Evolutionary conservation across 2,329 filamentous ascomycete genomes (phyloP), one percentile per base, ranked within the genome.

Genomic region (Lecanicillium sp.): DNA sequence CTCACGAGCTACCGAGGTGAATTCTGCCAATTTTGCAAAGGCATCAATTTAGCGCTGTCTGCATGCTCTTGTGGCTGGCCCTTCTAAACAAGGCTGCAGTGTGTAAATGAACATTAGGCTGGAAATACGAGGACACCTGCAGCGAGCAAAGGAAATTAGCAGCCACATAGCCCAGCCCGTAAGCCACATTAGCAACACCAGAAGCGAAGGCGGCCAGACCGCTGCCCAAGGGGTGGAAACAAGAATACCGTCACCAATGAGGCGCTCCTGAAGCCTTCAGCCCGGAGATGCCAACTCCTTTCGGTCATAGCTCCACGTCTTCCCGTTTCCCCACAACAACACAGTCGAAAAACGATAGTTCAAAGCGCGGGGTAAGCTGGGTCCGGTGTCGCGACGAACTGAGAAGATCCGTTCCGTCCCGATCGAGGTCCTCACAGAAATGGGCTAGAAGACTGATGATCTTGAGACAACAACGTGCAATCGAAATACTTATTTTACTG

Each of bases 1-100:
- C 45, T 41, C 45, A 48, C 45, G 19, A 42, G 45, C 45, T 48
- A 23, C 45, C 45, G 38, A 48, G 45, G 45, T 23, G 12, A 7
- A 40, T 11, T 15, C 27, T 14, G 2, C n/a, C n/a, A n/a, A n/a
- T 1, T 19, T 29, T 29, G n/a, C 24, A 12, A 12, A 9, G 19
- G 35, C 35, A 9, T 24, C 26, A 7, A 29, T 24, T 30, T 29
- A 19, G 26, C 27, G 36, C 15, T 6, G 8, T 14, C 11, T 37
- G 7, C 12, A 12, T 12, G 15, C 35, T 8, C 12, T 12, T 14
- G 21, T 44, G 20, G 29, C 11, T 20, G 19, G 21, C 23, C n/a
- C 9, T 14, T 1, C 5, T 33, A 19, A 43, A 43, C 29, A 19
- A 44, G 42, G 42, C 42, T 36, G 32, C 32, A n/a, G 4, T 2